phyloP scores from a whole-genome alignment of 2,329 filamentous ascomycete genomes.

The Trichoderma sp. region DNA sequence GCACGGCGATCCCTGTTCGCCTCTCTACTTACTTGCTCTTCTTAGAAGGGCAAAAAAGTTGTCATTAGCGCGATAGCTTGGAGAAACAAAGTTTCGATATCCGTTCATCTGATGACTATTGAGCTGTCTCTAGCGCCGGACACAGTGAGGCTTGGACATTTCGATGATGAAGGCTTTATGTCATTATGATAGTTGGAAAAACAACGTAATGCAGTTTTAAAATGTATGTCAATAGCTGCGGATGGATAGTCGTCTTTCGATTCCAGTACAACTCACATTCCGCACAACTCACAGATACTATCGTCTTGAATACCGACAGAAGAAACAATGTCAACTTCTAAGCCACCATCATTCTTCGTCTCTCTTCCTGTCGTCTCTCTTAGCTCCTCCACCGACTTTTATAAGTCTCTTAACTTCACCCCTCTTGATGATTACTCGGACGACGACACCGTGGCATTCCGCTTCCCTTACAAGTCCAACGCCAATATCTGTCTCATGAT shows the following conservation, averaged over 20 bases:
- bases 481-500: slow-evolving; percentile 27
- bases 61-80: neutral
- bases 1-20: neutral
- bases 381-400: slow-evolving; percentile 19
- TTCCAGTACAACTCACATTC: neutral
- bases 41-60: neutral
- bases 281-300: neutral
- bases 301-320: neutral
- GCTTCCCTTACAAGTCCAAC: slow-evolving; percentile 24
- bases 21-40: neutral
- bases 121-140: neutral
- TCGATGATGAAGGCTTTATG: slow-evolving; percentile 13
- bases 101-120: neutral
- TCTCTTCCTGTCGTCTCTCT: slow-evolving; percentile 7
- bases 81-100: slow-evolving; percentile 1
- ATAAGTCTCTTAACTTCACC: slow-evolving; percentile 21
- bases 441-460: slow-evolving; percentile 22
- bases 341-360: slow-evolving; percentile 16
- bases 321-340: neutral
- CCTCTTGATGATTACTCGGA: slow-evolving; percentile 20
- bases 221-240: neutral
- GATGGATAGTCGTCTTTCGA: neutral
- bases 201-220: neutral
- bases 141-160: neutral
- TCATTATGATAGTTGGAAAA: neutral